A percentile compares a stretch with the other conserved stretches of the same genome.
These are phyloP conservation scores for Pleurotus sapidus DNA, from an alignment of 768 basidiomycete genomes.

Conservation along the genomic window DNA sequence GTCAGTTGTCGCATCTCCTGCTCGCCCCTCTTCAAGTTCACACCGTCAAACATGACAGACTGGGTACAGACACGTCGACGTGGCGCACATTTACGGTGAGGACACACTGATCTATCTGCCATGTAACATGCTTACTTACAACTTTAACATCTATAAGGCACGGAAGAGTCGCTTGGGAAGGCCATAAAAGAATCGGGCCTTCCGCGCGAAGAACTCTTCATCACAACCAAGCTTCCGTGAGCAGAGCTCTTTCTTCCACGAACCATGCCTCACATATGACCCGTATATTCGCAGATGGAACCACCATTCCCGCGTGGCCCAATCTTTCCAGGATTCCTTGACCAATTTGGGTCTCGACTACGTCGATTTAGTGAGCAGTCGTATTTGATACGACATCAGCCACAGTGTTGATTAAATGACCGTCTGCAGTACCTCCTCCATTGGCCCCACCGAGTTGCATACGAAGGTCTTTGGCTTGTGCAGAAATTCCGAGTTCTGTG, in stretches of 20 bases:
- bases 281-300: conserved; percentile 25
- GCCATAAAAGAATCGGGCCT: conserved; percentile 46
- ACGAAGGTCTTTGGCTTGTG: conserved; percentile 22
- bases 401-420: too few species aligned
- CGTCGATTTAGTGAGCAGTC: conserved; percentile 38
- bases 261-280: neutral
- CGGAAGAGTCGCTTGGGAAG: conserved; percentile 39
- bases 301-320: conserved; percentile 32
- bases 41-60: conserved; percentile 22
- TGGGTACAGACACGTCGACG: conserved; percentile 41
- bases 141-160: conserved; percentile 17
- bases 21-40: neutral
- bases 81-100: conserved; percentile 31
- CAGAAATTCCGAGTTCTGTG: too few species aligned
- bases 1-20: conserved; percentile 14
- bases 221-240: conserved; percentile 48
- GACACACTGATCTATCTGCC: neutral
- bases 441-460: conserved; percentile 39
- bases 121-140: neutral
- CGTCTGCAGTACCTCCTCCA: conserved; percentile 44
- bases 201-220: conserved; percentile 43
- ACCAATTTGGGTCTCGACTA: conserved; percentile 39
- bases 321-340: conserved; percentile 40
- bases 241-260: conserved; percentile 1
- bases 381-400: neutral